Percentiles rank a stretch among this genome's conserved stretches.
Conservation (phyloP, 805 yeast species). For the Ogataea haglerorum region DNA sequence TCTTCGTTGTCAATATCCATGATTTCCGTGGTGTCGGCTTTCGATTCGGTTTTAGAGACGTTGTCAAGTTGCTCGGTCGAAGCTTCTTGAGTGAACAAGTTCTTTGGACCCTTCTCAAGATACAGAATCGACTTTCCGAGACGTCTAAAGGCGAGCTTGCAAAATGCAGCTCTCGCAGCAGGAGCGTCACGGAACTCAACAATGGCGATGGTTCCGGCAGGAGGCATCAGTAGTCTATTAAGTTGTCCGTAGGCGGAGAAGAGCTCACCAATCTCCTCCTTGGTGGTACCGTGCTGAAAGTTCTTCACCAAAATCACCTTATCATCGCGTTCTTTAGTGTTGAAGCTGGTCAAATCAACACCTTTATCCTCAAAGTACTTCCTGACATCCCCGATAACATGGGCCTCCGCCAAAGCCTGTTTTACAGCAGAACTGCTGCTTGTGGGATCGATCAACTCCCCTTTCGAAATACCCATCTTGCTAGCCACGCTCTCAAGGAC, state of each 20-base stretch:
- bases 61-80: constrained; percentile 30
- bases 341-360: constrained; percentile 75
- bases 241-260: constrained; percentile 79
- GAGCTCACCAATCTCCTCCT: constrained; percentile 76
- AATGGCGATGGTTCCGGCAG: constrained; percentile 93
- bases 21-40: constrained; percentile 25
- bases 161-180: constrained; percentile 84
- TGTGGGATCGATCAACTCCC: constrained; percentile 84
- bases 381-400: constrained; percentile 88
- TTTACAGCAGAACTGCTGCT: constrained; percentile 87
- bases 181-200: constrained; percentile 83
- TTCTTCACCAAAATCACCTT: constrained; percentile 80
- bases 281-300: constrained; percentile 82
- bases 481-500: constrained; percentile 86
- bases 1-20: constrained; percentile 18
- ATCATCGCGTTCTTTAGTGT: constrained; percentile 71
- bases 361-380: constrained; percentile 82
- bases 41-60: constrained; percentile 33
- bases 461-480: constrained; percentile 76
- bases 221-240: constrained; percentile 84
- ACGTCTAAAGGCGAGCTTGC: constrained; percentile 81
- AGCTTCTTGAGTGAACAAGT: constrained; percentile 59
- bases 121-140: constrained; percentile 84
- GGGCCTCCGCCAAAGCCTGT: constrained; percentile 96
- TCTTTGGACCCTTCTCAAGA: constrained; percentile 90